These are phyloP conservation scores for Omphalotus guepiniiformis DNA, from an alignment of 768 basidiomycete species.

Conservation along the genomic window DNA sequence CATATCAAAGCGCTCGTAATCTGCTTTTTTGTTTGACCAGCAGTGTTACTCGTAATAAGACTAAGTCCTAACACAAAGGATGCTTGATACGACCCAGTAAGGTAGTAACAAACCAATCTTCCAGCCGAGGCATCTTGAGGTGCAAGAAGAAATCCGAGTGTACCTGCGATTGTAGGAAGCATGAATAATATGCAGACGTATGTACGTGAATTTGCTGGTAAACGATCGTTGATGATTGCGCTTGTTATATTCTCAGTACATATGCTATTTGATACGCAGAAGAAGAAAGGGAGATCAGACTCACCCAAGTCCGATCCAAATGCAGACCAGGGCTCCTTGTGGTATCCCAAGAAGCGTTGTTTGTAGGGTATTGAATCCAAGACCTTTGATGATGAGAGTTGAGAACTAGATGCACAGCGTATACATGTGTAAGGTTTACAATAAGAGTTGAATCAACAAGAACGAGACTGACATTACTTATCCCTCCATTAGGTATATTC, in stretches of 20 bases:
- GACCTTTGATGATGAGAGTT: conserved; percentile 16
- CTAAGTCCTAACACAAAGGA: conserved; percentile 18
- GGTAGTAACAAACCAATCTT: conserved; percentile 12
- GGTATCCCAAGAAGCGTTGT: conserved; percentile 13
- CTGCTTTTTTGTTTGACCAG: conserved; percentile 25
- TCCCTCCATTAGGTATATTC: conserved; percentile 20
- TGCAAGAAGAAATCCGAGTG: conserved; percentile 10
- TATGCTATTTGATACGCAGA: neutral
- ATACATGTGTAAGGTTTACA: neutral
- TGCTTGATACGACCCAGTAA: conserved; percentile 17
- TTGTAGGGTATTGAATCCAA: conserved; percentile 19
- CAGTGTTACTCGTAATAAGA: conserved; percentile 30
- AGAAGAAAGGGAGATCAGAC: neutral
- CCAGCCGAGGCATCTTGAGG: conserved; percentile 8
- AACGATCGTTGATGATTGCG: conserved; percentile 8
- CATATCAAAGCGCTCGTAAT: conserved; percentile 9
- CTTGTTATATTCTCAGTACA: neutral
- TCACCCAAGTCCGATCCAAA: conserved; percentile 11
- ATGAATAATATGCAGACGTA: conserved; percentile 10
- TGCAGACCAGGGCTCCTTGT: conserved; percentile 8
- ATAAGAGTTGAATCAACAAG: neutral
- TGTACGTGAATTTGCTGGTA: conserved; percentile 11
- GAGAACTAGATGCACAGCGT: conserved; percentile 5
- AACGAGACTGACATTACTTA: neutral
- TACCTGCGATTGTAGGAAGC: conserved; percentile 13